Conservation (phyloP, 495 filamentous ascomycete species). For the Aspergillus leporis region DNA sequence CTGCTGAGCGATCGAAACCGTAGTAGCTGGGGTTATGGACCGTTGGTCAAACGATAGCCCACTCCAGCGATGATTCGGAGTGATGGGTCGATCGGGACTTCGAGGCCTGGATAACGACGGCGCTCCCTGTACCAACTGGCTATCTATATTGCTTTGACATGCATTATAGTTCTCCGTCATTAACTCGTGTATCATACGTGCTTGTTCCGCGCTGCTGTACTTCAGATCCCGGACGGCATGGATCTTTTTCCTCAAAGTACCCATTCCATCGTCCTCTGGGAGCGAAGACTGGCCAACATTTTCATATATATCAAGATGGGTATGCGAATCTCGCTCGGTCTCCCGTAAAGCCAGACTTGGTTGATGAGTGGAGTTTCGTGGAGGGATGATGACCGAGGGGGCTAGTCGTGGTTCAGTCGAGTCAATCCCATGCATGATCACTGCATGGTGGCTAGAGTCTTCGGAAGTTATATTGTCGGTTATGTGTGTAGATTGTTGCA, state of each 20-base stretch:
- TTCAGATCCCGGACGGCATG: constrained; percentile 67
- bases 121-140: constrained; percentile 22
- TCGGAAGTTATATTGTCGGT: not conserved
- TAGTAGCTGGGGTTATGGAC: constrained; percentile 32
- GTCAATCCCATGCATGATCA: not conserved
- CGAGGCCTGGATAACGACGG: constrained; percentile 37
- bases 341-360: constrained; percentile 5
- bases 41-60: constrained; percentile 29
- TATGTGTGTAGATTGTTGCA: not conserved
- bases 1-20: constrained; percentile 28
- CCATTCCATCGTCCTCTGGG: constrained; percentile 94
- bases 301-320: constrained; percentile 21
- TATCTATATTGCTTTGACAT: constrained; percentile 36
- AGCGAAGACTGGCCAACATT: constrained; percentile 42
- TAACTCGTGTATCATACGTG: constrained; percentile 76
- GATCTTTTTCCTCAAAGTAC: constrained; percentile 70
- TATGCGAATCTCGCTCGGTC: constrained; percentile 3
- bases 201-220: constrained; percentile 71
- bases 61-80: constrained; percentile 34
- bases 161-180: constrained; percentile 78
- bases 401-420: constrained; percentile 4
- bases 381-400: not conserved
- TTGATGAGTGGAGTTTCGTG: constrained; percentile 8
- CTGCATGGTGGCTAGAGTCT: not conserved
- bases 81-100: constrained; percentile 36